Percentiles rank a stretch among this genome's conserved stretches.
These are phyloP conservation scores for Barnettozyma populi DNA, from an alignment of 805 yeast species.

Conservation along the genomic window DNA sequence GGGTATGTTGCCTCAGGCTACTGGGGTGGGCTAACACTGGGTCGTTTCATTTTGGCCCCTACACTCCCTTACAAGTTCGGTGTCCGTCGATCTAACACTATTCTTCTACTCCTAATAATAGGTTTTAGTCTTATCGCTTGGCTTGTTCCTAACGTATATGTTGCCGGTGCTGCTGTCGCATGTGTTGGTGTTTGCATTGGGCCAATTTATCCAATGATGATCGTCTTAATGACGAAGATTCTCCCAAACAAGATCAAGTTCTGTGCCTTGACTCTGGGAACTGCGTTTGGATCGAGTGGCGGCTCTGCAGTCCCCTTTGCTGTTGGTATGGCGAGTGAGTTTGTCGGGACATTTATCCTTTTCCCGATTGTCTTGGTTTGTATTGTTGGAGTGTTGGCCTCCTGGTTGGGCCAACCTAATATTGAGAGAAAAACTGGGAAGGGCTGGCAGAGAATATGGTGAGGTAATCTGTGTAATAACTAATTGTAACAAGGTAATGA, in stretches of 20 bases:
- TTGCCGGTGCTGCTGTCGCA: conserved; percentile 40
- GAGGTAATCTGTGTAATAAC: neutral
- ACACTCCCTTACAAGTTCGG: conserved; percentile 36
- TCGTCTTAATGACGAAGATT: conserved; percentile 38
- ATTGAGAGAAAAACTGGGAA: conserved; percentile 30
- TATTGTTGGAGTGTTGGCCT: conserved; percentile 29
- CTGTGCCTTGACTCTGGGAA: conserved; percentile 43
- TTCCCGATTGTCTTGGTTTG: conserved; percentile 43
- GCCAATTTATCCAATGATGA: conserved; percentile 51
- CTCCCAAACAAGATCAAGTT: conserved; percentile 48
- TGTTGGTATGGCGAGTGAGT: conserved; percentile 45
- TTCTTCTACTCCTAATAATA: conserved; percentile 32
- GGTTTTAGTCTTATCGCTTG: conserved; percentile 39
- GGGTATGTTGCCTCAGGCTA: conserved; percentile 62
- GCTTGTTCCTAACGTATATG: conserved; percentile 40
- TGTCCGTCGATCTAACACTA: conserved; percentile 37
- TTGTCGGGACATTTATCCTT: conserved; percentile 41
- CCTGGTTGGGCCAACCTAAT: conserved; percentile 42
- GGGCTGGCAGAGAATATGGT: conserved; percentile 24
- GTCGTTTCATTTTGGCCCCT: conserved; percentile 46
- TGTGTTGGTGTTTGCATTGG: conserved; percentile 51
- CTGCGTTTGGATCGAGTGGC: conserved; percentile 53
- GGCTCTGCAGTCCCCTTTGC: conserved; percentile 53
- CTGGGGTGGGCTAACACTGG: conserved; percentile 61
- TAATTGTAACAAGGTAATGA: neutral